phyloP scores from a whole-genome alignment of 495 filamentous ascomycete genomes.

The Beverwykella pulmonaria region DNA sequence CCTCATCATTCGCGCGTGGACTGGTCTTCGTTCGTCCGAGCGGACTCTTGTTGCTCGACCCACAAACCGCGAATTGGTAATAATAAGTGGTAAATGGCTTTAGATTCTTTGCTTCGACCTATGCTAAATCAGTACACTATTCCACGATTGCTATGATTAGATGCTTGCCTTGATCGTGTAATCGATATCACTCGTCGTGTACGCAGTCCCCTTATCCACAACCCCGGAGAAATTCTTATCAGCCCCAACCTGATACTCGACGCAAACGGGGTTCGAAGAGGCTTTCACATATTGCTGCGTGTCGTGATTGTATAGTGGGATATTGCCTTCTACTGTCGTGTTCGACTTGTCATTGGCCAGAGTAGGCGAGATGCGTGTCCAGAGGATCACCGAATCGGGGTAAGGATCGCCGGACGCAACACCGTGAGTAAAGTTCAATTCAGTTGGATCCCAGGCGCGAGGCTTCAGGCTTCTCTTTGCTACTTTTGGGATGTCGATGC shows the following conservation, averaged over 20 bases:
- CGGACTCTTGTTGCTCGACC: slow-evolving; percentile 43
- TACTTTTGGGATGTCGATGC: slow-evolving; percentile 53
- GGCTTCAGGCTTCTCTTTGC: slow-evolving; percentile 49
- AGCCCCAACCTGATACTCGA: slow-evolving; percentile 56
- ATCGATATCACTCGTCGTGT: slow-evolving; percentile 68
- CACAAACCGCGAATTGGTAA: slow-evolving; percentile 48
- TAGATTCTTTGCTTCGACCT: slow-evolving; percentile 61
- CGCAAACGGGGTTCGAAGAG: slow-evolving; percentile 61
- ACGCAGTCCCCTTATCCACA: slow-evolving; percentile 55
- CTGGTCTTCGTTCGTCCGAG: slow-evolving; percentile 48
- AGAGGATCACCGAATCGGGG: slow-evolving; percentile 64
- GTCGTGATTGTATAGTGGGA: slow-evolving; percentile 60
- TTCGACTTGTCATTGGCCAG: slow-evolving; percentile 58
- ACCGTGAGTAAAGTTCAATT: slow-evolving; percentile 67
- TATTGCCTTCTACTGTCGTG: slow-evolving; percentile 56
- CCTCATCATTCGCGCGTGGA: slow-evolving; percentile 41
- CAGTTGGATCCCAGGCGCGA: slow-evolving; percentile 48
- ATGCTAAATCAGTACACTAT: neutral
- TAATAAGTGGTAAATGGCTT: slow-evolving; percentile 62
- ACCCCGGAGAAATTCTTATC: slow-evolving; percentile 43
- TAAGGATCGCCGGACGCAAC: slow-evolving; percentile 71
- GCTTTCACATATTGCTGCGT: slow-evolving; percentile 55
- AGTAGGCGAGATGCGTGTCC: slow-evolving; percentile 64
- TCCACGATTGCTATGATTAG: neutral
- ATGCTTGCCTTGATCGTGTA: slow-evolving; percentile 63